phyloP scores from a whole-genome alignment of 2,329 filamentous ascomycete genomes.

The Phoma sp. region DNA sequence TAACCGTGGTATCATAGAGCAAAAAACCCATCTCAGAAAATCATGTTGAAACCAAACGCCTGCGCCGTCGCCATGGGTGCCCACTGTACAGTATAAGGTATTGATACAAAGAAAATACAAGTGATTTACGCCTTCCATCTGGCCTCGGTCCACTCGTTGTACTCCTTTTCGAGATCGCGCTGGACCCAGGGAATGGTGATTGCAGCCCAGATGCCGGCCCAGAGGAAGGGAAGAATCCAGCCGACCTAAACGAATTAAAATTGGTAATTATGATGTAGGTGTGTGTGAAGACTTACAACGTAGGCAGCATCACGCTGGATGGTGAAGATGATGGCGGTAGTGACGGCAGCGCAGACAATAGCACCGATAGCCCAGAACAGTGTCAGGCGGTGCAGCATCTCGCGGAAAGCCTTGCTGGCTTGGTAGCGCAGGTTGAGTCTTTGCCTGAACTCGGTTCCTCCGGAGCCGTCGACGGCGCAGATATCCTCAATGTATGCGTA shows the following conservation, averaged over 20 bases:
- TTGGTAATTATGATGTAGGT: background rate
- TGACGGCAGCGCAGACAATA: constrained; percentile 49
- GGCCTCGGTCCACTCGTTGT: constrained; percentile 45
- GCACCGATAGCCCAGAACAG: constrained; percentile 61
- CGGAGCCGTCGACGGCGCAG: constrained; percentile 61
- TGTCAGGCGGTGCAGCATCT: constrained; percentile 61
- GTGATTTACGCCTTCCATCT: constrained; percentile 46
- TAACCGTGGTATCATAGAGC: constrained; percentile 12
- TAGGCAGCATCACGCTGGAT: constrained; percentile 57
- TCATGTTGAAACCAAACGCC: constrained; percentile 1
- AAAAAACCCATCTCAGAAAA: too few relatives aligned
- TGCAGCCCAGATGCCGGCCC: constrained; percentile 57
- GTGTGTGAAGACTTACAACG: constrained; percentile 46
- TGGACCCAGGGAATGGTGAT: constrained; percentile 57
- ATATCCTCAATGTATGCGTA: constrained; percentile 64
- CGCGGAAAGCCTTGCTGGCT: constrained; percentile 61
- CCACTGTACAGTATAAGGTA: constrained; percentile 3
- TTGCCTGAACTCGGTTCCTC: constrained; percentile 61
- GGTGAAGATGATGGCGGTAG: constrained; percentile 57
- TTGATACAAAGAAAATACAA: constrained; percentile 8
- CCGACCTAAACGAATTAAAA: constrained; percentile 47
- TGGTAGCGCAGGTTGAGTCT: constrained; percentile 61
- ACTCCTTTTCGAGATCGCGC: constrained; percentile 44
- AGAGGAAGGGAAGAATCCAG: constrained; percentile 59
- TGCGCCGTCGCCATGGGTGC: constrained; percentile 13